Evolutionary conservation across 805 yeast species (phyloP).

Genomic region (Saccharomyces cerevisiae): DNA sequence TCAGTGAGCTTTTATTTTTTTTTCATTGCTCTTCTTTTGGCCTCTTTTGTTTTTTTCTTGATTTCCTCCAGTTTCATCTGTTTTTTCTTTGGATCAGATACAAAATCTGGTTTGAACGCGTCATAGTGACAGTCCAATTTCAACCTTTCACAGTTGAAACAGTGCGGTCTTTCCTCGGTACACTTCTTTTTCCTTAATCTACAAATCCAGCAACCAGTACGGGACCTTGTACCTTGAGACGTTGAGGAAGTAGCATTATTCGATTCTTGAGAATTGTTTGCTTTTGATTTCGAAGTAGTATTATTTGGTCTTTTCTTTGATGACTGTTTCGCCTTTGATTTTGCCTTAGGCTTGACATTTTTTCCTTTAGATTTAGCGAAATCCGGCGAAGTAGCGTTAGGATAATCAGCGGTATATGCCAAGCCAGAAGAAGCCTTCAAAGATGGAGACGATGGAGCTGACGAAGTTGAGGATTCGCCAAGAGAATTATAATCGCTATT

Average conservation of each 20-base stretch:
- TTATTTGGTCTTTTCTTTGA: not conserved
- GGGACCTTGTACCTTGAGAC: conserved; percentile 35
- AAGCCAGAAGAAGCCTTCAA: not conserved
- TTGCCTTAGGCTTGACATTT: not conserved
- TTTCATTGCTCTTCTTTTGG: conserved; percentile 33
- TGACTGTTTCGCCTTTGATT: not conserved
- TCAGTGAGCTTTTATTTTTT: conserved; percentile 13
- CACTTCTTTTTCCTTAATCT: conserved; percentile 65
- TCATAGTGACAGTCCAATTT: conserved; percentile 52
- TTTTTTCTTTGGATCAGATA: conserved; percentile 37
- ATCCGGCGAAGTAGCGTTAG: not conserved
- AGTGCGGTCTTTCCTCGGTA: conserved; percentile 54
- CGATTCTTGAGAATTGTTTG: conserved; percentile 3
- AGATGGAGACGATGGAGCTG: not conserved
- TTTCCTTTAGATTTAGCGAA: not conserved
- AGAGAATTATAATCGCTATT: not conserved
- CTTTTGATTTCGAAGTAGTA: conserved; percentile 1
- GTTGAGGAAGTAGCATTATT: not conserved
- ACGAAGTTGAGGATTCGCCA: not conserved
- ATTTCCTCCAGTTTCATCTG: conserved; percentile 43
- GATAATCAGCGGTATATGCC: not conserved
- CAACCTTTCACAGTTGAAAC: conserved; percentile 50
- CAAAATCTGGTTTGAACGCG: conserved; percentile 44
- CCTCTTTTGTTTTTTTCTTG: conserved; percentile 37
- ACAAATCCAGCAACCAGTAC: conserved; percentile 74